Conservation (phyloP, 31 red algal species). For the Porphyra umbilicalis region DNA sequence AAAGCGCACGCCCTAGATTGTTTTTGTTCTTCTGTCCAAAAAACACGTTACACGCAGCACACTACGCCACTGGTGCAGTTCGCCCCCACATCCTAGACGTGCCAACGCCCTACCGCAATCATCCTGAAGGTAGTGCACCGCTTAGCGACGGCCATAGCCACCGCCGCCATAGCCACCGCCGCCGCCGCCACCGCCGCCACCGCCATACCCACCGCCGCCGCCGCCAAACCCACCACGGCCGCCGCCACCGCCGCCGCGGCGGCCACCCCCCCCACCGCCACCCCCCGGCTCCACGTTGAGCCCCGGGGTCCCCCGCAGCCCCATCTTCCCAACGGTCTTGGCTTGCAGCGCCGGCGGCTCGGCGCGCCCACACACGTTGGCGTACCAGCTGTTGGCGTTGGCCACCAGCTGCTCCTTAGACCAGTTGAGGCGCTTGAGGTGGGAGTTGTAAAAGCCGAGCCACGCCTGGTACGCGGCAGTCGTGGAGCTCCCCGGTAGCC, state of each 20-base stretch:
- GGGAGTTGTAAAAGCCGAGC: constrained; percentile 62
- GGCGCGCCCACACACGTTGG: constrained; percentile 11
- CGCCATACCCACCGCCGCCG: constrained; percentile 1
- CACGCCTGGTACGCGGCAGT: constrained; percentile 45
- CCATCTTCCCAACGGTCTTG: constrained; percentile 45
- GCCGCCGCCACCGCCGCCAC: constrained; percentile 8
- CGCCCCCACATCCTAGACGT: no score
- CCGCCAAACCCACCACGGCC: constrained; percentile 18
- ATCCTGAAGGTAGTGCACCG: no score
- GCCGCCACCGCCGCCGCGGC: not conserved
- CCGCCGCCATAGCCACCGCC: not conserved
- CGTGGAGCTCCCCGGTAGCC: constrained; percentile 20
- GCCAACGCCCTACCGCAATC: no score
- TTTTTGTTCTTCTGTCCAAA: no score
- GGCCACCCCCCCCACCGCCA: not conserved
- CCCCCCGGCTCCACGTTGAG: constrained; percentile 20
- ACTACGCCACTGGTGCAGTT: no score
- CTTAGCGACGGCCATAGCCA: not conserved
- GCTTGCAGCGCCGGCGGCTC: constrained; percentile 37
- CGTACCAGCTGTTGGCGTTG: constrained; percentile 34
- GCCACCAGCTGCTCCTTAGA: constrained; percentile 35
- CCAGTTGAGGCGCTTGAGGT: constrained; percentile 33
- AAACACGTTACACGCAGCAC: no score
- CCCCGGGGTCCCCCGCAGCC: constrained; percentile 29
- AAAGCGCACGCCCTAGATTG: no score